Evolutionary conservation across 2,329 filamentous ascomycete genomes (phyloP), one percentile per base, ranked within the genome.

Genomic region (Aspergillus aculeatus): DNA sequence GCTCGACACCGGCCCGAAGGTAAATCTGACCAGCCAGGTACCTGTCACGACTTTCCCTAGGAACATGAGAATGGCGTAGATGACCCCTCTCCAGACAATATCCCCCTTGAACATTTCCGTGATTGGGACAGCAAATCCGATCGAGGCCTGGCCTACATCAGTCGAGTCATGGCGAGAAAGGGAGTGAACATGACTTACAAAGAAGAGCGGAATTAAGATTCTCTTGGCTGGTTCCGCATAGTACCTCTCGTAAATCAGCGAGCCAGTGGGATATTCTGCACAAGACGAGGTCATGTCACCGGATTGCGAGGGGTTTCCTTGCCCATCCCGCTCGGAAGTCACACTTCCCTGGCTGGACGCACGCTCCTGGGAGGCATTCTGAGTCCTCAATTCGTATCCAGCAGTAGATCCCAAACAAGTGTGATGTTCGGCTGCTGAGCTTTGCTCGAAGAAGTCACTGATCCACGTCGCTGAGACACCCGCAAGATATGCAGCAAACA

Each of bases 101-200:
- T 76, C 68, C 0, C 84, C 84, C 0, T 72, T 71, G 66, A 92
- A 94, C 80, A 95, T 86, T 5, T 84, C 76, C 0, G 83, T 84
- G 31, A 94, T 88, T 0, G 90, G 90, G 1, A 95, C 89, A 0
- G 90, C 88, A 69, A 94, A 93, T 0, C 90, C 90, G 38, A 94
- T 89, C 0, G 83, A 86, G 2, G 83, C 71, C 73, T 76, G 24
- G 5, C 11, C 14, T 32, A 9, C 50, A 31, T 60, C 54, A 58
- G 49, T 35, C 10, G 26, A 47, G 19, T 21, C 41, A 19, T 9
- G 19, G 19, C n/a, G 31, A n/a, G 41, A 6, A 4, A 29, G 12
- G 9, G 14, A 9, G n/a, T 5, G 6, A 10, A 21, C 3, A 29
- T 10, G 3, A 69, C 83, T 73, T 68, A 85, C 89, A 68, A 93